Percentiles rank a stretch among this genome's conserved stretches.
Evolutionary conservation across 139 green algal genomes (phyloP).

Genomic region (Haematococcus lacustris): DNA sequence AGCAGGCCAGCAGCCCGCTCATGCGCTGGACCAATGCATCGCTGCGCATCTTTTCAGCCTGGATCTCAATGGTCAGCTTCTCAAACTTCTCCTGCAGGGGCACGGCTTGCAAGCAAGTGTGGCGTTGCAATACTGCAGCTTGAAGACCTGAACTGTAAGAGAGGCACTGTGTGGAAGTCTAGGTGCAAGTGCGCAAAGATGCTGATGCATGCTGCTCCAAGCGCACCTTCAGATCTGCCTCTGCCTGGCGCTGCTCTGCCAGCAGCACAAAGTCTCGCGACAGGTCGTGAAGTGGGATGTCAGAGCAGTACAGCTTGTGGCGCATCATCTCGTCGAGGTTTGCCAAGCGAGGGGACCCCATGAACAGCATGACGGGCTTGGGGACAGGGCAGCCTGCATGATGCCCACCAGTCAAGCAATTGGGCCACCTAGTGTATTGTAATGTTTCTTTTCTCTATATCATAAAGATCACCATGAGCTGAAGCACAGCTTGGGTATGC

Average conservation of each 20-base stretch:
- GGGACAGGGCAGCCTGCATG: not conserved
- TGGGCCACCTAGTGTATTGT: no score
- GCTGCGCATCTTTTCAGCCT: constrained; percentile 29
- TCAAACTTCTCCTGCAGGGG: constrained; percentile 44
- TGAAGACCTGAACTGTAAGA: no score
- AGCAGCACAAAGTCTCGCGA: constrained; percentile 40
- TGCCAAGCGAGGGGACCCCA: constrained; percentile 25
- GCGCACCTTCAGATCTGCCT: constrained; percentile 42
- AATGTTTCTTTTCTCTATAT: no score
- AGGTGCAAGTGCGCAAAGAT: no score
- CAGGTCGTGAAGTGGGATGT: constrained; percentile 41
- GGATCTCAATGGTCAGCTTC: constrained; percentile 37
- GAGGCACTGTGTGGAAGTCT: no score
- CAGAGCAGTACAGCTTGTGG: constrained; percentile 23
- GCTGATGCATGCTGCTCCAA: no score
- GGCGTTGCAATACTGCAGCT: no score
- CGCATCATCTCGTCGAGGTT: constrained; percentile 31
- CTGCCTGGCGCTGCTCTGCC: constrained; percentile 37
- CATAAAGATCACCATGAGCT: no score
- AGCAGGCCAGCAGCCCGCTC: constrained; percentile 25
- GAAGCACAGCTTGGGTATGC: no score
- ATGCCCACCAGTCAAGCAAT: no score
- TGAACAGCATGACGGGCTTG: constrained; percentile 23
- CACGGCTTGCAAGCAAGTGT: no score
- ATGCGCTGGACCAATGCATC: constrained; percentile 50